Conservation (phyloP, 306 rosid species). For the Vigna angularis region DNA sequence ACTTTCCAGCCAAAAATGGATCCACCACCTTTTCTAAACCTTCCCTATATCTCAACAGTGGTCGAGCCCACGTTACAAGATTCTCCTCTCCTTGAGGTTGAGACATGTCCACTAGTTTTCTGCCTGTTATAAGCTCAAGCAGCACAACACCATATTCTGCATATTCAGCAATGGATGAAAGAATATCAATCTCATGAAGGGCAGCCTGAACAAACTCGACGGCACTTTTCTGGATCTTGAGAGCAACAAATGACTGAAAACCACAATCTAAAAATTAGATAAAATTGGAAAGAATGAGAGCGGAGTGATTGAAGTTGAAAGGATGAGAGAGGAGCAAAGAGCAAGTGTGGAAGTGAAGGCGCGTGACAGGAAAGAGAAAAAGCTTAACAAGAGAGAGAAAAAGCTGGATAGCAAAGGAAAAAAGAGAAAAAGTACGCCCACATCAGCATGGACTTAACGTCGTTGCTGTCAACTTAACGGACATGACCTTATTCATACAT, state of each 20-base stretch:
- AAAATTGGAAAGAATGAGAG: background rate
- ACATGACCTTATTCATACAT: no score
- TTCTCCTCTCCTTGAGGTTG: constrained; percentile 87
- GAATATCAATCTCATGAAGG: constrained; percentile 87
- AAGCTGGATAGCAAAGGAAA: no score
- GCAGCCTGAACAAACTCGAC: constrained; percentile 93
- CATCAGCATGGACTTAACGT: no score
- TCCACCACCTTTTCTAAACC: constrained; percentile 88
- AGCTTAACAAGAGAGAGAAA: no score
- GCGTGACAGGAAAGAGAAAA: no score
- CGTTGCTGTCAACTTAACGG: no score
- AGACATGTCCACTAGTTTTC: constrained; percentile 94
- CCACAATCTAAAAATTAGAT: constrained; percentile 35
- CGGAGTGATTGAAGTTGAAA: no score
- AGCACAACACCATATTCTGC: constrained; percentile 80
- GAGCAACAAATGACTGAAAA: constrained; percentile 82
- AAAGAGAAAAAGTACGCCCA: no score
- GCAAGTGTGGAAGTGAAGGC: no score
- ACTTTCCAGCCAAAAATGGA: constrained; percentile 79
- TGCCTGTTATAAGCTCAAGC: constrained; percentile 91
- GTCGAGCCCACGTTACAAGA: constrained; percentile 91
- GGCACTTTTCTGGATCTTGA: constrained; percentile 97
- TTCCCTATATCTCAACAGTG: constrained; percentile 72
- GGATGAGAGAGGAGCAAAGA: no score
- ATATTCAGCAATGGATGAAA: constrained; percentile 64